Base-by-base conservation (phyloP, 192 early-diverging fungal species). In the Rhizophagus sp. region DNA sequence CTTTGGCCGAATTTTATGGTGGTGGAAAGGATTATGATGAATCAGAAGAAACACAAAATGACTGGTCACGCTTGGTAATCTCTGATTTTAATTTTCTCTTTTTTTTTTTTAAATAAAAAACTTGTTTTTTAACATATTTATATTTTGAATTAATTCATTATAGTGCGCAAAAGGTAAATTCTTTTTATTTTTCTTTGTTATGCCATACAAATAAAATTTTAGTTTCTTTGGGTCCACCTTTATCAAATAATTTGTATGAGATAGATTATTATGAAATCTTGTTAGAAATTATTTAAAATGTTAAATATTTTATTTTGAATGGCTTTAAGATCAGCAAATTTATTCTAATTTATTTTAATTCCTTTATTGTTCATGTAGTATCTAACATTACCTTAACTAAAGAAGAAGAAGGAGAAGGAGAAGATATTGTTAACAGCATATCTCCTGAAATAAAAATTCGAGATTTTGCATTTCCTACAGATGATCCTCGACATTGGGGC, bases 401-500 rank as follows among this genome's bases (percentile, higher is more conserved):
- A 1, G 30, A 30, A 30, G 30, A 30, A 30, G 30, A 30, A 30
- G 30, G 30, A 4, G 52, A 44, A 44, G 10, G 41, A 44, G 41
- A 10, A 44, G 41, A 44, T 44, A 44, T 10, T 44, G 9, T 44
- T 44, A 44, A 57, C 4, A 57, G 44, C 22, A 39, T 2, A n/a
- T 69, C 19, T 11, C 13, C 33, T 39, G 76, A 78, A 57, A 70
- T 79, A 24, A 79, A 79, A 79, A 71, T 79, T 41, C 24, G 78
- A 15, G 78, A 79, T 62, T 79, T 79, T 61, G 78, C 64, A 25
- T 79, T 70, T 70, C 49, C 66, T 0, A 22, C 3, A 50, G 66
- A 79, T 39, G 78, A 79, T 70, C 64, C 49, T 13, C 65, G 78
- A 70, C 78, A 79, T 62, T 79, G 78, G 78, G 78, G 78, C 13